These are phyloP conservation scores for Colletotrichum sp. DNA, from an alignment of 2,329 filamentous ascomycete genomes.

Conservation along the genomic window DNA sequence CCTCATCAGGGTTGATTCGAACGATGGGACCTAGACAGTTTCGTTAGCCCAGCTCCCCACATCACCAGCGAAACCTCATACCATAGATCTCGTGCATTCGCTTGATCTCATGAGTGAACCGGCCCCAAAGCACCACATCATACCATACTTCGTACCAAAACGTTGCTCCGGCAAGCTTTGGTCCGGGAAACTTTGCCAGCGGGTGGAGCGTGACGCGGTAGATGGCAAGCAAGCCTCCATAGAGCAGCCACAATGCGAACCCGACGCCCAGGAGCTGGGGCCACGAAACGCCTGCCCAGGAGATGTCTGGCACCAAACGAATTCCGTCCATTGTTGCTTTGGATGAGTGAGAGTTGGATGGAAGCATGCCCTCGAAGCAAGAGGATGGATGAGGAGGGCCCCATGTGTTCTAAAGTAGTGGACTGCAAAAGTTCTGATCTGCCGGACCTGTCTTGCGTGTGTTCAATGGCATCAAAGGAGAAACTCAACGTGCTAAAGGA, in stretches of 20 bases:
- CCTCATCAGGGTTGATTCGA: constrained; percentile 41
- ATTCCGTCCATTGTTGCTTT: background rate
- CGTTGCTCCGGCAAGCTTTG: constrained; percentile 23
- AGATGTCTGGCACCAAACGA: background rate
- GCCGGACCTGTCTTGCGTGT: background rate
- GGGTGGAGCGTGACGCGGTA: constrained; percentile 23
- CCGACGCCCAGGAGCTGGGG: background rate
- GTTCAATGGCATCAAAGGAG: background rate
- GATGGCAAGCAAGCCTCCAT: background rate
- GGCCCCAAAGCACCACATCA: constrained; percentile 21
- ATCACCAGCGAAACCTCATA: background rate
- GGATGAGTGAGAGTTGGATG: background rate
- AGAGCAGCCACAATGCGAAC: background rate
- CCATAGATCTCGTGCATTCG: constrained; percentile 33
- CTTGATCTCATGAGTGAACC: constrained; percentile 22
- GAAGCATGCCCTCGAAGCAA: background rate
- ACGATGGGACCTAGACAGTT: constrained; percentile 35
- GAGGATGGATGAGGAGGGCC: background rate
- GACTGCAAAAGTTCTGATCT: background rate
- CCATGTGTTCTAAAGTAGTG: background rate
- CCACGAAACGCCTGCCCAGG: background rate
- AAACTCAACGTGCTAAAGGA: background rate
- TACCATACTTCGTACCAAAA: constrained; percentile 26
- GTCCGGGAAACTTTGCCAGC: constrained; percentile 24
- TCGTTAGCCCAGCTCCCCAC: background rate